Base-by-base conservation (phyloP, 108 stramenopile species). In the Mediolabrus comicus region DNA sequence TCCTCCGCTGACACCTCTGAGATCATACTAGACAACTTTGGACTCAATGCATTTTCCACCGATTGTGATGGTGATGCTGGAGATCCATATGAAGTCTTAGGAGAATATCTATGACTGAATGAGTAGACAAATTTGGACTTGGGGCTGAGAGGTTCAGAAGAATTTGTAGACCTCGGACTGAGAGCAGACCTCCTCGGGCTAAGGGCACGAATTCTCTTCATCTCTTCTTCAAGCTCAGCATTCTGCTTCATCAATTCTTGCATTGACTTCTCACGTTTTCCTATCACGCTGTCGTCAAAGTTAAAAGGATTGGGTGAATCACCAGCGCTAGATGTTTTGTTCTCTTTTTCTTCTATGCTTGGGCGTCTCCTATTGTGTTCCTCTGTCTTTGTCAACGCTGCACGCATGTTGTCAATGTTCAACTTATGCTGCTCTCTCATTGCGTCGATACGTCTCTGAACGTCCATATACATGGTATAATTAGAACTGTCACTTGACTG, bases 201-300 rank as follows among this genome's bases (percentile, higher is more conserved):
- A 52, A 72, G 29, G 27, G 30, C 16, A 41, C 30, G 55, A 4
- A 74, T 67, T 53, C 38, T 43, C 12, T 41, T 32, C 65, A 74
- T 74, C 52, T 74, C 73, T 74, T 71, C 27, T 53, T 71, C 69
- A 10, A 71, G 59, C 59, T 71, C 16, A 10, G 35, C 26, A 62
- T 72, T 72, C 34, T 39, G 61, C 35, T 43, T 53, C 62, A 72
- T 62, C 38, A 72, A 56, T 14, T 63, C 62, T 54, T 54, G 38
- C 19, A 38, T 56, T 32, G 68, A 59, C 4, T 16, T 49, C 4
- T 29, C 39, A 16, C 24, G 32, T 28, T 30, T 30, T 6, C 34
- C 17, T 5, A 33, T 19, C 30, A 32, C 32, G 7, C 31, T 30
- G 56, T 30, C 32, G 31, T 57, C 56, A 33, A 57, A 57, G 30